phyloP scores from a whole-genome alignment of 2,329 filamentous ascomycete genomes.

The Xylaria digitata region DNA sequence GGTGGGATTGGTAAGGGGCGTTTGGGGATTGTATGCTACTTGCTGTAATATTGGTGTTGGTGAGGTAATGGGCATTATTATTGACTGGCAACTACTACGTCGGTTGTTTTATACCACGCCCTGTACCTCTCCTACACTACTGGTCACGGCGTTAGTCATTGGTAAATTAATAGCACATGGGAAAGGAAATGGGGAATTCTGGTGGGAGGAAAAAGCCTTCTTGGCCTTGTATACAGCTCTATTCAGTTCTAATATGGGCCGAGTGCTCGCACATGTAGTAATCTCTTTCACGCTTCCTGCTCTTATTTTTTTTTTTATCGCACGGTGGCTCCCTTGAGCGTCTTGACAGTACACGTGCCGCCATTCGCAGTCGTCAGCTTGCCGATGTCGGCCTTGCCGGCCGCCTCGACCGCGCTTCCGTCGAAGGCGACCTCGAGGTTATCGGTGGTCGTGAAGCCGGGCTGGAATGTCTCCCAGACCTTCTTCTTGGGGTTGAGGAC shows the following conservation, averaged over 20 bases:
- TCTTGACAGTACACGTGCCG: constrained; percentile 85
- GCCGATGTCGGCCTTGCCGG: constrained; percentile 75
- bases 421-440: constrained; percentile 87
- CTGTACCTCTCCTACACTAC: no score
- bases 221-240: constrained; percentile 26
- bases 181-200: neutral
- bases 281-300: constrained; percentile 16
- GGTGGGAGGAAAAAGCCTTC: neutral
- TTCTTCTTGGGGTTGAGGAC: constrained; percentile 99
- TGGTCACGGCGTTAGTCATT: neutral
- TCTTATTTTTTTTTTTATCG: constrained; percentile 66
- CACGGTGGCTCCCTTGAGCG: constrained; percentile 82
- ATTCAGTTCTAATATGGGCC: constrained; percentile 37
- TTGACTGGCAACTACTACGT: no score
- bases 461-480: constrained; percentile 97
- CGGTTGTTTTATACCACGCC: no score
- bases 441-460: constrained; percentile 91
- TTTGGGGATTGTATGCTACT: no score
- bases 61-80: no score
- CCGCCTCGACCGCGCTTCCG: constrained; percentile 77
- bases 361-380: constrained; percentile 81
- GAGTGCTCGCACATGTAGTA: constrained; percentile 1
- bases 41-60: no score
- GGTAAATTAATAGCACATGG: neutral
- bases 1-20: neutral